Percentiles rank a stretch among this genome's conserved stretches.
Evolutionary conservation across 352 stramenopile genomes (phyloP).

Genomic region (Globisporangium acanthophoron): DNA sequence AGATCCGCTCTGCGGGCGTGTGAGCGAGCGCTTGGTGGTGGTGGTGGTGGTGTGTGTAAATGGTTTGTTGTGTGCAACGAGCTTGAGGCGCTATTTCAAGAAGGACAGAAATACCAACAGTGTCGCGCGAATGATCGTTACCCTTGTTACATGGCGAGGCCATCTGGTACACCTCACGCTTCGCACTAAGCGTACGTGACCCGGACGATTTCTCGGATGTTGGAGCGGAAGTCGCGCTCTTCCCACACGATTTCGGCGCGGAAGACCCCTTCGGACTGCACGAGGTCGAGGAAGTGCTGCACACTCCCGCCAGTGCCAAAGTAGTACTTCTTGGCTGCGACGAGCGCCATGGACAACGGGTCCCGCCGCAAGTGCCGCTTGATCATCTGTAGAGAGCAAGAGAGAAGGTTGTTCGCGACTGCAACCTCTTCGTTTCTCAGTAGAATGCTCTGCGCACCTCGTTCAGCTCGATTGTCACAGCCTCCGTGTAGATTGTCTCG

Average conservation of each 20-base stretch:
- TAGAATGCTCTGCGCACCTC: slow-evolving; percentile 28
- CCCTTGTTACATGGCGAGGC: no score
- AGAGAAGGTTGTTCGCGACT: background rate
- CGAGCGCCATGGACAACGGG: slow-evolving; percentile 41
- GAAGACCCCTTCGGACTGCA: slow-evolving; percentile 43
- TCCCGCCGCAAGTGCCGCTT: slow-evolving; percentile 54
- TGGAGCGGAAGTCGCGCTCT: slow-evolving; percentile 63
- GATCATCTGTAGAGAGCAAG: slow-evolving; percentile 40
- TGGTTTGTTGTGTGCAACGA: no score
- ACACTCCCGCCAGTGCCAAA: slow-evolving; percentile 84
- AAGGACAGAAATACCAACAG: no score
- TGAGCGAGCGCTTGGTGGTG: no score
- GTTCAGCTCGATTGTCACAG: slow-evolving; percentile 60
- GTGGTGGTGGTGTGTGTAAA: no score
- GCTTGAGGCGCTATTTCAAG: no score
- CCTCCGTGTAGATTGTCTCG: slow-evolving; percentile 84
- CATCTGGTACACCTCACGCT: no score
- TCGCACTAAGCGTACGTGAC: slow-evolving; percentile 23
- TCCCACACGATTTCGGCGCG: slow-evolving; percentile 58
- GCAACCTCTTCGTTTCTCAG: background rate
- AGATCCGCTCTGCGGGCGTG: no score
- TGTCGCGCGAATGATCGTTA: no score
- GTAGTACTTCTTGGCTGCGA: slow-evolving; percentile 86
- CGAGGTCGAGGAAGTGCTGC: slow-evolving; percentile 74
- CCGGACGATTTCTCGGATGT: slow-evolving; percentile 79